Conservation (phyloP, 1,284 basidiomycete genomes). For the Acaromyces ingoldii region DNA sequence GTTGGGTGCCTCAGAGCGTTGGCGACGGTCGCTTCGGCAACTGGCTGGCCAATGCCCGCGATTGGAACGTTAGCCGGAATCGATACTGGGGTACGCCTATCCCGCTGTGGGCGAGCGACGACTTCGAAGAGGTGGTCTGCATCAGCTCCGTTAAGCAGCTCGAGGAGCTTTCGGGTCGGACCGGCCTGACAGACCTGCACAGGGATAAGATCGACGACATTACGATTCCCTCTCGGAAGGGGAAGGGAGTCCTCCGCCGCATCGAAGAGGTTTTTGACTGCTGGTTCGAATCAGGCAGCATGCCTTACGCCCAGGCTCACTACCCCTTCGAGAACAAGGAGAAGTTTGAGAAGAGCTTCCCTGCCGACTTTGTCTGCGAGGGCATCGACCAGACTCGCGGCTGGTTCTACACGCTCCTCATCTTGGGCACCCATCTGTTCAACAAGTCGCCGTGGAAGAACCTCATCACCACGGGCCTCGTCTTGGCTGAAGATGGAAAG, state of each 20-base stretch:
- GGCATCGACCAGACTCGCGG: slow-evolving; percentile 71
- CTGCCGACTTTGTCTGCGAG: slow-evolving; percentile 97
- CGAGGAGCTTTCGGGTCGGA: slow-evolving; percentile 77
- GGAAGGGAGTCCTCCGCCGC: slow-evolving; percentile 79
- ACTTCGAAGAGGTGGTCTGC: slow-evolving; percentile 85
- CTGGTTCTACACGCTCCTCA: slow-evolving; percentile 99
- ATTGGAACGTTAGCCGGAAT: slow-evolving; percentile 99
- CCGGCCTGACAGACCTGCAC: slow-evolving; percentile 85
- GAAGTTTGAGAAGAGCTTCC: slow-evolving; percentile 71
- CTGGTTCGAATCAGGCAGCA: slow-evolving; percentile 99
- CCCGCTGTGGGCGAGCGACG: slow-evolving; percentile 91
- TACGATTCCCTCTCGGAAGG: slow-evolving; percentile 85
- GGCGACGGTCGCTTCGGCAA: slow-evolving; percentile 92
- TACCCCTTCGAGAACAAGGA: slow-evolving; percentile 98
- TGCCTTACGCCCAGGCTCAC: slow-evolving; percentile 97
- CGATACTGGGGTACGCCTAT: slow-evolving; percentile 99
- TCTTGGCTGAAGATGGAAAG: slow-evolving; percentile 95
- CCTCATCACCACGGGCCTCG: slow-evolving; percentile 89
- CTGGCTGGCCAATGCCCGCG: slow-evolving; percentile 94
- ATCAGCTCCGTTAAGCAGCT: slow-evolving; percentile 84
- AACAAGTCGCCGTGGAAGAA: slow-evolving; percentile 96
- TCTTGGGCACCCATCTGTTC: slow-evolving; percentile 90
- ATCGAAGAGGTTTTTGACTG: slow-evolving; percentile 98
- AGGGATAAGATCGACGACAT: slow-evolving; percentile 92
- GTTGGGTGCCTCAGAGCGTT: slow-evolving; percentile 88